A percentile compares a stretch with the other conserved stretches of the same genome.
phyloP scores from a whole-genome alignment of 140 eudicot species.

The Stevia rebaudiana region DNA sequence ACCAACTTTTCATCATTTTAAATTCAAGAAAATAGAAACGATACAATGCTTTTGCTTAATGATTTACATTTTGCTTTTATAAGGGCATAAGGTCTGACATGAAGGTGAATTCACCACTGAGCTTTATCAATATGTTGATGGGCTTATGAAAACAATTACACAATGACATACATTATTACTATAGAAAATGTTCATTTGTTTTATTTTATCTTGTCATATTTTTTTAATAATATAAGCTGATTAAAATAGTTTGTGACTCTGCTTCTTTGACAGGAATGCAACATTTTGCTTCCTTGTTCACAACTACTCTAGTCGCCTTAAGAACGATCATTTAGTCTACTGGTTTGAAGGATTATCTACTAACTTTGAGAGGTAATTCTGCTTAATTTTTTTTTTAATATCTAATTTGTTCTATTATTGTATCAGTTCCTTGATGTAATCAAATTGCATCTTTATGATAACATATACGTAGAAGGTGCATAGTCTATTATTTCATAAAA shows the following conservation, averaged over 20 bases:
- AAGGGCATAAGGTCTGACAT: constrained; percentile 1
- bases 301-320: constrained; percentile 45
- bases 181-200: neutral
- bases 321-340: constrained; percentile 47
- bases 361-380: constrained; percentile 64
- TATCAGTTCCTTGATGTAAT: neutral
- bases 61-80: neutral
- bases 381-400: constrained; percentile 4
- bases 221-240: neutral
- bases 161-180: constrained; percentile 5
- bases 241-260: constrained; percentile 10
- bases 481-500: neutral
- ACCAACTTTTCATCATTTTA: neutral
- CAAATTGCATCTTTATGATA: neutral
- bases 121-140: neutral
- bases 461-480: neutral
- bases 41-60: neutral
- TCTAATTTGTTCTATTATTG: constrained; percentile 4
- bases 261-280: constrained; percentile 69
- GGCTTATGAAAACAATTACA: constrained; percentile 9
- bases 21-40: neutral
- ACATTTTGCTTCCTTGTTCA: constrained; percentile 59
- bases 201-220: neutral
- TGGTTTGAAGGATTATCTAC: constrained; percentile 80
- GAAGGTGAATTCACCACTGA: neutral